Evolutionary conservation across 768 basidiomycete genomes (phyloP).

Genomic region (Kwoniella dendrophila): DNA sequence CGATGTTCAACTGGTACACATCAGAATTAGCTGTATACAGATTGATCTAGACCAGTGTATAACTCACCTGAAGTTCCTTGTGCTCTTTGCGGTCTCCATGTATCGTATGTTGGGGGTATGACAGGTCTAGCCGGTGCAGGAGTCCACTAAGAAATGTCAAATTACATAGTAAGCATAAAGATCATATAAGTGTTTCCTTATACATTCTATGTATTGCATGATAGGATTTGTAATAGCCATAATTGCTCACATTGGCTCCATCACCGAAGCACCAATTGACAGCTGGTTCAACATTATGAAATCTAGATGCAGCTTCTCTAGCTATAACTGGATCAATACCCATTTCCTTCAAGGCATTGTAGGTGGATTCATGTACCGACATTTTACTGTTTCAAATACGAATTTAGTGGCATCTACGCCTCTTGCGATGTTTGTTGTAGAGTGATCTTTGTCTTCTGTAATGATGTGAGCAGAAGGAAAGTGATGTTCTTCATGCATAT

Average conservation of each 20-base stretch:
- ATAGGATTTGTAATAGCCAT: neutral
- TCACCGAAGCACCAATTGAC: slow-evolving; percentile 49
- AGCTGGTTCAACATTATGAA: slow-evolving; percentile 34
- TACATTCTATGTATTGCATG: no score
- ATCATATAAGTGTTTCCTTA: slow-evolving; percentile 1
- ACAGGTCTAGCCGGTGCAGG: slow-evolving; percentile 6
- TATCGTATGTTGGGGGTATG: slow-evolving; percentile 5
- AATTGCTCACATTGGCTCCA: slow-evolving; percentile 26
- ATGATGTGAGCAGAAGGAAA: no score
- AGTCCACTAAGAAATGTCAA: no score
- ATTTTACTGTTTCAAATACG: no score
- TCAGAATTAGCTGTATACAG: neutral
- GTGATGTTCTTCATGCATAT: neutral
- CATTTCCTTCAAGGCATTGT: slow-evolving; percentile 35
- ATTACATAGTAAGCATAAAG: neutral
- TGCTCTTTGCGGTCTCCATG: slow-evolving; percentile 16
- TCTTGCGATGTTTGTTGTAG: no score
- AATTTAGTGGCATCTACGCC: no score
- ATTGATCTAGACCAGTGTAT: neutral
- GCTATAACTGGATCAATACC: slow-evolving; percentile 43
- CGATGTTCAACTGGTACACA: slow-evolving; percentile 31
- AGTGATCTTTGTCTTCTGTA: no score
- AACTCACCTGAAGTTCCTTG: slow-evolving; percentile 22
- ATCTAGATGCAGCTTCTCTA: slow-evolving; percentile 39
- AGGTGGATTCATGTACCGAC: slow-evolving; percentile 33